phyloP scores from a whole-genome alignment of 2,329 filamentous ascomycete species.

The Elsinoe fawcettii region DNA sequence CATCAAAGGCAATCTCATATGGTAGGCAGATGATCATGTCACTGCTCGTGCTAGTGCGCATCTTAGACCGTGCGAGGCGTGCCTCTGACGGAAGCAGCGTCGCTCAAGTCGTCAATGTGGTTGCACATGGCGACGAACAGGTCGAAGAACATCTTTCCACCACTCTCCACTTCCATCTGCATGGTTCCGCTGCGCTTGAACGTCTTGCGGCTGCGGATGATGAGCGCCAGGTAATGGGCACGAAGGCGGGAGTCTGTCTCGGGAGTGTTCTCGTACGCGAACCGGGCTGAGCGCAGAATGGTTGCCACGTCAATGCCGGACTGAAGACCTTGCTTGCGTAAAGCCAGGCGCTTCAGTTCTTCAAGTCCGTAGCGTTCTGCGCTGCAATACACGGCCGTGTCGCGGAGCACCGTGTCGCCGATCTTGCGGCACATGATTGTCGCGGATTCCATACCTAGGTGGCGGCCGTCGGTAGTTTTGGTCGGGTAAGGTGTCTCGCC shows the following conservation, averaged over 20 bases:
- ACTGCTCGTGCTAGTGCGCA: slow-evolving; percentile 20
- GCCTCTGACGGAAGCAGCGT: slow-evolving; percentile 51
- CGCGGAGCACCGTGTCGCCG: slow-evolving; percentile 71
- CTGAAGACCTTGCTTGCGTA: slow-evolving; percentile 92
- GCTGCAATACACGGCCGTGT: slow-evolving; percentile 91
- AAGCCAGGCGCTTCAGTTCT: slow-evolving; percentile 80
- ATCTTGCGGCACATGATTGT: slow-evolving; percentile 70
- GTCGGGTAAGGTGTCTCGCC: slow-evolving; percentile 33
- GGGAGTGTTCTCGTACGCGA: slow-evolving; percentile 91
- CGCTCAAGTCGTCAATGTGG: slow-evolving; percentile 92
- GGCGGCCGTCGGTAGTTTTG: slow-evolving; percentile 46
- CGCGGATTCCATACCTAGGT: slow-evolving; percentile 53
- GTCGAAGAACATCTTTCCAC: slow-evolving; percentile 94
- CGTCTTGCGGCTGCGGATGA: slow-evolving; percentile 93
- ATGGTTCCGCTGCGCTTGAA: slow-evolving; percentile 98
- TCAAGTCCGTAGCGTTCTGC: slow-evolving; percentile 86
- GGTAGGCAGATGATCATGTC: not conserved
- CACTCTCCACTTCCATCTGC: slow-evolving; percentile 96
- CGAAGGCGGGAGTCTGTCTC: slow-evolving; percentile 86
- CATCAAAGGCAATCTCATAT: not conserved
- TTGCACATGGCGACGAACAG: slow-evolving; percentile 98
- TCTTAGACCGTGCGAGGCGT: slow-evolving; percentile 49
- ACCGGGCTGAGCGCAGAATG: slow-evolving; percentile 86
- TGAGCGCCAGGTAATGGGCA: slow-evolving; percentile 93
- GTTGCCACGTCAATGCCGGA: slow-evolving; percentile 85